These are phyloP conservation scores for Pyricularia sp. DNA, from an alignment of 2,329 filamentous ascomycete species.

Conservation along the genomic window DNA sequence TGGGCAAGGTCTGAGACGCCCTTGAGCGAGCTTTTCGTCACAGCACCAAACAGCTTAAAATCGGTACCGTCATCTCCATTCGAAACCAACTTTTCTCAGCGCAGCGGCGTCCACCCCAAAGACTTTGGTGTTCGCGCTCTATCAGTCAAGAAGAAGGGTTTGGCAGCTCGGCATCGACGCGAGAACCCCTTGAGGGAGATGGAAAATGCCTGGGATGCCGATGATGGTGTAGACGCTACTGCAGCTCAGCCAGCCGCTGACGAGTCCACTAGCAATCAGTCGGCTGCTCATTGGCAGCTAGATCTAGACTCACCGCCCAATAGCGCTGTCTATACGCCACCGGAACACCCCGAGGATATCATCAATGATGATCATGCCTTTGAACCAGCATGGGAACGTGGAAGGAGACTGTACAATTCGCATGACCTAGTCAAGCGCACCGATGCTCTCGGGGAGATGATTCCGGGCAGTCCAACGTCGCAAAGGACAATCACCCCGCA, in stretches of 20 bases:
- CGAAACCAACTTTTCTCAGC: not conserved
- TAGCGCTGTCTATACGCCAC: not conserved
- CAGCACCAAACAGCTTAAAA: not conserved
- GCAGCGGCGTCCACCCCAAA: not conserved
- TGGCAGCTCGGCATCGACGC: not conserved
- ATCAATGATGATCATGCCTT: not conserved
- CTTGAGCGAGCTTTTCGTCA: not conserved
- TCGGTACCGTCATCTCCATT: not conserved
- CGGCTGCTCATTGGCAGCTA: not conserved
- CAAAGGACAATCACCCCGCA: conserved; percentile 2
- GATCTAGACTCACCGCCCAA: not conserved
- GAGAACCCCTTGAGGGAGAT: not conserved
- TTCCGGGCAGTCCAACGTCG: not conserved
- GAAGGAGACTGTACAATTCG: not conserved
- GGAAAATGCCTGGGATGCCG: not conserved
- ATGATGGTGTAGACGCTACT: not conserved
- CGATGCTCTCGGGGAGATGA: too few species aligned
- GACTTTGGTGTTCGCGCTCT: not conserved
- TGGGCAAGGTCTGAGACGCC: not conserved
- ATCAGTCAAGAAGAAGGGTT: not conserved
- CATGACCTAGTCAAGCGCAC: not conserved
- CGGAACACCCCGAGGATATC: not conserved
- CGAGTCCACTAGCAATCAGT: not conserved
- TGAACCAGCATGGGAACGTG: not conserved
- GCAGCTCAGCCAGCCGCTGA: not conserved